phyloP scores from a whole-genome alignment of 192 early-diverging fungal genomes.

The Physocladia obscura region DNA sequence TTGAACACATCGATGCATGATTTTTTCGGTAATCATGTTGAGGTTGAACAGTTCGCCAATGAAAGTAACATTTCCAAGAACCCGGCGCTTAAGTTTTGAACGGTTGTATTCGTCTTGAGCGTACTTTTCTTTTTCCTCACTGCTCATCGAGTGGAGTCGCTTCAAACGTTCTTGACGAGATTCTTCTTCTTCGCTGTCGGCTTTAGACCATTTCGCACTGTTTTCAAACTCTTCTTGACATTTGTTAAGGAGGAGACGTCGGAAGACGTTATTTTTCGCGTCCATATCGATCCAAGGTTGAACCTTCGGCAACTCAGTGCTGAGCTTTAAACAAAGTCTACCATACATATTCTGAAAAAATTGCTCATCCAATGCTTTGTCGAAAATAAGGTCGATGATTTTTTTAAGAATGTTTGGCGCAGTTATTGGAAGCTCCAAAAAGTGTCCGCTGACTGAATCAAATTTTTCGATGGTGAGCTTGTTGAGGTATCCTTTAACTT shows the following conservation, averaged over 20 bases:
- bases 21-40: conserved; percentile 86
- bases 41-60: conserved; percentile 95
- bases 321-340: conserved; percentile 75
- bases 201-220: conserved; percentile 73
- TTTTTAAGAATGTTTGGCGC: conserved; percentile 69
- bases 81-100: conserved; percentile 89
- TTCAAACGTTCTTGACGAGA: conserved; percentile 34
- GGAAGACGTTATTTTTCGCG: conserved; percentile 75
- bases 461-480: conserved; percentile 98
- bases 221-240: conserved; percentile 95
- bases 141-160: conserved; percentile 63
- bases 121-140: conserved; percentile 54
- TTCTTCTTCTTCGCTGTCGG: conserved; percentile 36
- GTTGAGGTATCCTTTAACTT: conserved; percentile 89
- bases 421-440: conserved; percentile 75
- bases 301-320: conserved; percentile 47
- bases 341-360: conserved; percentile 89
- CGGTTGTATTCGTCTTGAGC: conserved; percentile 73
- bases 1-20: conserved; percentile 88
- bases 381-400: conserved; percentile 85
- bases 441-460: conserved; percentile 78
- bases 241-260: conserved; percentile 84
- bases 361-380: conserved; percentile 95
- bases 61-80: conserved; percentile 88
- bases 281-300: conserved; percentile 68